Base-by-base conservation (phyloP, 257 asterid species). In the Anisodus acutangulus region DNA sequence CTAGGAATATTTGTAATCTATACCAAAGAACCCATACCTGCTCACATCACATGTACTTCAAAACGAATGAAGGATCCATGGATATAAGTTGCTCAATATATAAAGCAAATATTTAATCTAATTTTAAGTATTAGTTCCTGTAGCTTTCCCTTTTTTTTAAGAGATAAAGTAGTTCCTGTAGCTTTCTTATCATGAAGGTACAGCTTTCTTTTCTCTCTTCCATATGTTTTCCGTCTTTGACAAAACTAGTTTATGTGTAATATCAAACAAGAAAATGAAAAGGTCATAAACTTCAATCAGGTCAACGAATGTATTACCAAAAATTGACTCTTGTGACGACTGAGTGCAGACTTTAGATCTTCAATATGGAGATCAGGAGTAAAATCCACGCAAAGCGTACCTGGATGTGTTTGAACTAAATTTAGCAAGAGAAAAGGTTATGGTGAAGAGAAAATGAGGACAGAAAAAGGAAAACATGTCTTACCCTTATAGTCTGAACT, bases 341-440 rank as follows among this genome's bases (percentile, higher is more conserved):
- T 79, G 85, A 96, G 92, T 72, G 85, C 66, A 39, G 95, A 88
- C 92, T 92, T 94, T 84, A 94, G 90, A 85, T 88, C 95, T 85
- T 94, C 98, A 81, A 85, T 26, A 83, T 87, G 87, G 83, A 90
- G 83, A 87, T 90, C 98, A 62, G 98, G 98, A 89, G 90, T 90
- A 87, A 96, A 96, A 90, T 96, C 99, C 89, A 96, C 95, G 54
- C 86, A 79, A 85, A 94, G 94, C 41, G 81, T 83, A 45, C 98
- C 99, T 96, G 95, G 68, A 90, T 63, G 71, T 72, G 89, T 82
- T 79, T 80, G 79, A 35, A n/a, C 74, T 45, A 80, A 81, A 84
- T 54, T 87, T 86, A 85, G 84, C 83, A 83, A 60, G 54, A 51
- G 63, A 51, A 49, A 26, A 76, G 81, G 62, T 76, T 76, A 26